Evolutionary conservation across 2,329 filamentous ascomycete species (phyloP).

Genomic region (Fusarium sp.): DNA sequence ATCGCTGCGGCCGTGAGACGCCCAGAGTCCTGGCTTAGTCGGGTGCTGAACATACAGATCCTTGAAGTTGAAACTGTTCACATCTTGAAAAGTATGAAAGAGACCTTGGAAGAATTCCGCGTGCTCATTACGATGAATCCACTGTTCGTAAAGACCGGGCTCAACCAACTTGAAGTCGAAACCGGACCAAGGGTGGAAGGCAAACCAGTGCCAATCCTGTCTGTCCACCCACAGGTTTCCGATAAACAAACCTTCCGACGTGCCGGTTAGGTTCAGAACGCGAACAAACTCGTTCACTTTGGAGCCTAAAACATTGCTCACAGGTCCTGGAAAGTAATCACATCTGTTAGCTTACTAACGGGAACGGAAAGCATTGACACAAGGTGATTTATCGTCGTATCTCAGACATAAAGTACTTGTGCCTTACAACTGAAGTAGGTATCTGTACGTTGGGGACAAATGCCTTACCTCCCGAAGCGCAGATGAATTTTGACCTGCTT

Average conservation of each 20-base stretch:
- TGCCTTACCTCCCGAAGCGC: slow-evolving; percentile 37
- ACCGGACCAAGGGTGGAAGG: slow-evolving; percentile 47
- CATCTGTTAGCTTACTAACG: not conserved
- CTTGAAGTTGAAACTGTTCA: slow-evolving; percentile 45
- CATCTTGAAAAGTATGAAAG: slow-evolving; percentile 47
- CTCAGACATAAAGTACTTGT: accelerated
- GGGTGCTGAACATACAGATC: slow-evolving; percentile 45
- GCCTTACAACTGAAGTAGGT: accelerated
- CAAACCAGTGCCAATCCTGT: slow-evolving; percentile 47
- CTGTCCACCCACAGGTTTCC: slow-evolving; percentile 42
- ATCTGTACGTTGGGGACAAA: not conserved
- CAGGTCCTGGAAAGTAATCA: slow-evolving; percentile 24
- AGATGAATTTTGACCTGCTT: slow-evolving; percentile 47
- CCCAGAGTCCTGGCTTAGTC: slow-evolving; percentile 42
- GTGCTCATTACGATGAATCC: slow-evolving; percentile 45
- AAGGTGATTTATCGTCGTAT: not conserved
- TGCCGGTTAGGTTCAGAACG: slow-evolving; percentile 48
- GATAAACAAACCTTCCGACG: slow-evolving; percentile 48
- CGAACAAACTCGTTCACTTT: slow-evolving; percentile 47
- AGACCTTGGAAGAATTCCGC: slow-evolving; percentile 25
- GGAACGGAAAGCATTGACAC: not conserved
- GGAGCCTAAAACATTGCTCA: slow-evolving; percentile 39
- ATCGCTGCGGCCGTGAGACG: slow-evolving; percentile 45
- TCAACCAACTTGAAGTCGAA: slow-evolving; percentile 49
- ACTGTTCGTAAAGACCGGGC: slow-evolving; percentile 45